phyloP scores from a whole-genome alignment of 208 protist species.

The Leishmania lainsoni region DNA sequence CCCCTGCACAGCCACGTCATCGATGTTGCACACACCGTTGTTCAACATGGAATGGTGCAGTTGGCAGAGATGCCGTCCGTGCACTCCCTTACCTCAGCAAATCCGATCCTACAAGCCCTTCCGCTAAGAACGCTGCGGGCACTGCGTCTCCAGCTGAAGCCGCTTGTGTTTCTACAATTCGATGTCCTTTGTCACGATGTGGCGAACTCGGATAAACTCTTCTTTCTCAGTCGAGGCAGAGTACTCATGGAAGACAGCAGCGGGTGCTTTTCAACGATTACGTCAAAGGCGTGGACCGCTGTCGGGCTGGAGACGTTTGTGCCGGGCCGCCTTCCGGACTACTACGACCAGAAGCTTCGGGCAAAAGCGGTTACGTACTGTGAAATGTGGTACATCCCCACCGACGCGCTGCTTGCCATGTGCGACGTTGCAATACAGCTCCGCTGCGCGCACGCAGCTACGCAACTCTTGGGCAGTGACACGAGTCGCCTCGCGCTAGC shows the following conservation, averaged over 20 bases:
- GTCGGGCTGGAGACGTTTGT: constrained; percentile 66
- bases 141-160: constrained; percentile 49
- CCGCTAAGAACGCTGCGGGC: constrained; percentile 30
- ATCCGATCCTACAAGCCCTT: constrained; percentile 49
- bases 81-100: constrained; percentile 37
- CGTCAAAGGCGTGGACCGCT: not conserved
- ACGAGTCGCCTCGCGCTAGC: constrained; percentile 13
- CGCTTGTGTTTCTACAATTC: constrained; percentile 40
- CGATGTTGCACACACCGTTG: constrained; percentile 34
- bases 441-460: constrained; percentile 32
- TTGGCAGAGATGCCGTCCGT: constrained; percentile 37
- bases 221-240: constrained; percentile 57
- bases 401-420: constrained; percentile 24
- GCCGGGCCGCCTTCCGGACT: constrained; percentile 32
- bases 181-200: constrained; percentile 68
- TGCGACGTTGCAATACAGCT: constrained; percentile 37
- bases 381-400: constrained; percentile 58
- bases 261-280: not conserved
- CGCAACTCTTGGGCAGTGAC: constrained; percentile 21
- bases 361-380: constrained; percentile 46
- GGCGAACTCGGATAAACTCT: constrained; percentile 57
- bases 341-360: constrained; percentile 30
- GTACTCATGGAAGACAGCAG: constrained; percentile 34
- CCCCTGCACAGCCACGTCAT: constrained; percentile 25
- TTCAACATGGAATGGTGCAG: constrained; percentile 23